A percentile compares a stretch with the other conserved stretches of the same genome.
phyloP scores from a whole-genome alignment of 352 stramenopile genomes.

The Phytophthora pinifolia region DNA sequence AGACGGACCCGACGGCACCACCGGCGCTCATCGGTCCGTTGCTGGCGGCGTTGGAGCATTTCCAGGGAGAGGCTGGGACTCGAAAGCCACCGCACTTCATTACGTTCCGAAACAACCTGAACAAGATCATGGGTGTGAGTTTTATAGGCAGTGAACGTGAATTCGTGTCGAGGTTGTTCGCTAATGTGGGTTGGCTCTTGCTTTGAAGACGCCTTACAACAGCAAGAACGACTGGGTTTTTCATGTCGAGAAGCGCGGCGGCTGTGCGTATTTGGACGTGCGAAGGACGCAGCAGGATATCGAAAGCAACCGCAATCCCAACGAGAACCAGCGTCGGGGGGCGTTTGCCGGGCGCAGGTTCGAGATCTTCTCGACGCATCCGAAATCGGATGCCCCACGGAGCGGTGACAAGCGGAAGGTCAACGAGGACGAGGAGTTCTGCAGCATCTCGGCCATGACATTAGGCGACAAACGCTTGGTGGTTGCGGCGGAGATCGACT shows the following conservation, averaged over 20 bases:
- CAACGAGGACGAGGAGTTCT: constrained; percentile 73
- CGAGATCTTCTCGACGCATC: constrained; percentile 56
- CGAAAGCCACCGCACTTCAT: constrained; percentile 47
- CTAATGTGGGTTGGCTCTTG: too few relatives aligned
- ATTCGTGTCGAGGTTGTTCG: too few relatives aligned
- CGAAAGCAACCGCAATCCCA: constrained; percentile 38
- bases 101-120: constrained; percentile 81
- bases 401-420: constrained; percentile 27
- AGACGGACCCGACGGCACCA: constrained; percentile 39
- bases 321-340: constrained; percentile 53
- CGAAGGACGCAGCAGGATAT: constrained; percentile 48
- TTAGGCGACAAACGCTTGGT: constrained; percentile 54
- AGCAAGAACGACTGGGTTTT: constrained; percentile 72
- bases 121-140: constrained; percentile 80
- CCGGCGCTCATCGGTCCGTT: constrained; percentile 57
- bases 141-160: too few relatives aligned
- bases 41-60: constrained; percentile 45
- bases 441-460: constrained; percentile 58
- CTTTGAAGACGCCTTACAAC: constrained; percentile 71
- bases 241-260: constrained; percentile 48
- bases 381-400: not conserved
- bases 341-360: constrained; percentile 75
- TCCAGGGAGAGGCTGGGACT: constrained; percentile 23
- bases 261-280: constrained; percentile 69
- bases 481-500: constrained; percentile 71